Evolutionary conservation across 2,329 filamentous ascomycete species (phyloP).

Genomic region (Talaromyces sp.): DNA sequence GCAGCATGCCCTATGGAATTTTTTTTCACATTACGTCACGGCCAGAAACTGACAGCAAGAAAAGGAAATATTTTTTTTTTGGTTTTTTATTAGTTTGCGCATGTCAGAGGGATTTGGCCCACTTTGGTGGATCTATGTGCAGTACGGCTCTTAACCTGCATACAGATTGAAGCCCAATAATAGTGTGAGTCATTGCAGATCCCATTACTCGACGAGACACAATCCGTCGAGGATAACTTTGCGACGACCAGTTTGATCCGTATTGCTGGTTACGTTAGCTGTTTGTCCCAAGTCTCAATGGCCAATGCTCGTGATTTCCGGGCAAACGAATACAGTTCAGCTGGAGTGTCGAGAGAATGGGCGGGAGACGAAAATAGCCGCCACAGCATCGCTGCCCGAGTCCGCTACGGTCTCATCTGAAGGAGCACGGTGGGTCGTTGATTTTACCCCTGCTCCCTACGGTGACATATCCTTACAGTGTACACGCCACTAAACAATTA

Average conservation of each 20-base stretch:
- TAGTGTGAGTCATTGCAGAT: slow-evolving; percentile 5
- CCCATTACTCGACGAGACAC: neutral
- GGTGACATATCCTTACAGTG: neutral
- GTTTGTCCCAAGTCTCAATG: neutral
- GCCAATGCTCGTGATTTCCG: neutral
- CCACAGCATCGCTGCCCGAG: neutral
- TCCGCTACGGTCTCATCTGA: neutral
- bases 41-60: neutral
- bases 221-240: neutral
- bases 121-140: slow-evolving; percentile 4
- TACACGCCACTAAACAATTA: neutral
- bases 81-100: neutral
- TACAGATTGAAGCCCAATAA: slow-evolving; percentile 9
- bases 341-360: neutral
- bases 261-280: neutral
- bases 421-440: neutral
- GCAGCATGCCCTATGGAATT: neutral
- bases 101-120: slow-evolving; percentile 7
- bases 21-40: neutral
- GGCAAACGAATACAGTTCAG: neutral
- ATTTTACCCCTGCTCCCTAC: neutral
- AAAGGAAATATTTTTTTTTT: neutral
- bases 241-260: neutral
- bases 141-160: slow-evolving; percentile 4
- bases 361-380: neutral